Evolutionary conservation across 2,329 filamentous ascomycete genomes (phyloP).

Genomic region (Zymoseptoria pseudotritici): DNA sequence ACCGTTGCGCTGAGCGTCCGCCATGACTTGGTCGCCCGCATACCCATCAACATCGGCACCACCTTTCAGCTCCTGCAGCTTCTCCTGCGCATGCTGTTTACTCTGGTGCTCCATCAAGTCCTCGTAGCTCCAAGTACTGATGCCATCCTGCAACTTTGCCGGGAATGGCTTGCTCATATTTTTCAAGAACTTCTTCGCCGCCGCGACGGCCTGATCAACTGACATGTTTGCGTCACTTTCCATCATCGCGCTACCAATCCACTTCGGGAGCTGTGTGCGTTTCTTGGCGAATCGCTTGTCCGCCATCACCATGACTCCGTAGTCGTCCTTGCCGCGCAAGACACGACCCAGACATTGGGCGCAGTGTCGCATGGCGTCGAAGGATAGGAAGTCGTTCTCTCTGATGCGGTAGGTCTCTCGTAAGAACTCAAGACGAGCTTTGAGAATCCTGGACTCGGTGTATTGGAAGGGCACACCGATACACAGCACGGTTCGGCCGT

Average conservation of each 20-base stretch:
- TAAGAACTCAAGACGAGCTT: conserved; percentile 91
- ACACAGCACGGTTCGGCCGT: conserved; percentile 88
- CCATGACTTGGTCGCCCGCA: conserved; percentile 26
- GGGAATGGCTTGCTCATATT: conserved; percentile 90
- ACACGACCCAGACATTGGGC: conserved; percentile 94
- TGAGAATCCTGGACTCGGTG: conserved; percentile 93
- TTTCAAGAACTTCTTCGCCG: conserved; percentile 79
- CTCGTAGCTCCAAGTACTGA: conserved; percentile 80
- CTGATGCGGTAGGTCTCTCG: conserved; percentile 93
- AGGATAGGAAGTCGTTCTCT: conserved; percentile 95
- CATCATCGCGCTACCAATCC: conserved; percentile 83
- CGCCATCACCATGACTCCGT: conserved; percentile 98
- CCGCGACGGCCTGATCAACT: conserved; percentile 89
- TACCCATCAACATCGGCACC: conserved; percentile 34
- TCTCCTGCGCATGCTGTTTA: conserved; percentile 60
- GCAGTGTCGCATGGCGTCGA: conserved; percentile 98
- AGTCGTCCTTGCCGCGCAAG: conserved; percentile 92
- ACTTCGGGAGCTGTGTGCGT: conserved; percentile 81
- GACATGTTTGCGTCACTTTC: conserved; percentile 84
- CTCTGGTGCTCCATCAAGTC: conserved; percentile 73
- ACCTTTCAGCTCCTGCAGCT: conserved; percentile 40
- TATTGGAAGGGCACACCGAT: conserved; percentile 98
- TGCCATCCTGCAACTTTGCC: conserved; percentile 76
- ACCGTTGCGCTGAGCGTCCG: conserved; percentile 23
- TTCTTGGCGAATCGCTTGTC: conserved; percentile 93